Evolutionary conservation across 352 stramenopile species (phyloP).

Genomic region (Globisporangium echinulatum): DNA sequence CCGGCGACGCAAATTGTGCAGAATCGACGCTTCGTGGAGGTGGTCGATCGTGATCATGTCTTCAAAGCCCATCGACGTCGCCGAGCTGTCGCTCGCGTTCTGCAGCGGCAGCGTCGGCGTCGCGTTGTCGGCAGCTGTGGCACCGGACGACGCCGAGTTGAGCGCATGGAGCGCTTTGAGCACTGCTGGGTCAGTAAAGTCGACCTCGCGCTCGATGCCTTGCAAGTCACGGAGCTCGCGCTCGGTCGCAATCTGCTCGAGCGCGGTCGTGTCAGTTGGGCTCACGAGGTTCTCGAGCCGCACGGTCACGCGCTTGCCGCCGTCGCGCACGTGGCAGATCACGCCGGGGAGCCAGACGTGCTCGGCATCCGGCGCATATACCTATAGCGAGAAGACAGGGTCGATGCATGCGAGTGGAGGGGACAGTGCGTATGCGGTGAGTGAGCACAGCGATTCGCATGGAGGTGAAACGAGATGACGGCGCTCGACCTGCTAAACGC

Average conservation of each 20-base stretch:
- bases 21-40: conserved; percentile 80
- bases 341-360: conserved; percentile 79
- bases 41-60: conserved; percentile 88
- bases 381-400: conserved; percentile 22
- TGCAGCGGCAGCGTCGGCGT: conserved; percentile 53
- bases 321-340: conserved; percentile 37
- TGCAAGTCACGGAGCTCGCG: conserved; percentile 44
- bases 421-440: neutral
- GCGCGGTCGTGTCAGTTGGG: conserved; percentile 28
- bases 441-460: neutral
- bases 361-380: conserved; percentile 67
- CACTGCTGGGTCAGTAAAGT: conserved; percentile 46
- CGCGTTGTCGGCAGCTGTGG: conserved; percentile 12
- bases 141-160: conserved; percentile 32
- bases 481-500: too few species aligned
- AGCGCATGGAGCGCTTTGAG: conserved; percentile 55
- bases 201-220: conserved; percentile 43
- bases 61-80: conserved; percentile 51
- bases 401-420: too few species aligned
- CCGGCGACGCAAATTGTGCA: conserved; percentile 73
- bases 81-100: conserved; percentile 44
- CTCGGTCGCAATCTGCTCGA: conserved; percentile 37
- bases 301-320: conserved; percentile 48
- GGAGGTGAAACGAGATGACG: too few species aligned
- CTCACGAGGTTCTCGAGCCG: conserved; percentile 63